Evolutionary conservation across 2,329 filamentous ascomycete genomes (phyloP), one percentile per base, ranked within the genome.

Genomic region (Aspergillus candidus): DNA sequence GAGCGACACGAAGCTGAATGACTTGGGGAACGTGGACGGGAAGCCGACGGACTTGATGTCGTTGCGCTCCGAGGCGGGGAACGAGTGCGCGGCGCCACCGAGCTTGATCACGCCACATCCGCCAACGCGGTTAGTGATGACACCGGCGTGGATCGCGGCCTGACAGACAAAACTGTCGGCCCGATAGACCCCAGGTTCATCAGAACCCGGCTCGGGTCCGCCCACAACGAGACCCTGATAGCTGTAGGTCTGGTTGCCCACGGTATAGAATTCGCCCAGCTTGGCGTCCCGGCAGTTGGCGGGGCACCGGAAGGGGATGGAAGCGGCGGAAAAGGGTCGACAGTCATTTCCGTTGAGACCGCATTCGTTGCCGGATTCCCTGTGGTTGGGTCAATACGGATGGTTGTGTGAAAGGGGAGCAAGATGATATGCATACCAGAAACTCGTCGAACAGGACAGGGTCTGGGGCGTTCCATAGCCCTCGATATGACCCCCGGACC

Each of bases 141-240:
- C 75, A 14, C 88, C 89, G 1, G 88, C 82, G 60, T 95, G 89
- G 39, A 94, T 86, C 30, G 88, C 89, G 11, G 89, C 77, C 46
- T 82, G 83, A 60, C 89, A 95, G 43, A 95, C 83, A 67, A 87
- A 94, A 11, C 88, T 94, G 66, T 95, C 89, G 8, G 86, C 88
- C 13, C 93, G 84, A 63, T 97, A 97, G 15, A 86, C 72, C 0
- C 83, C 76, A 1, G 55, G 54, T 5, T 66, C 61, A 2, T 66
- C 58, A 4, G 65, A 63, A 11, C 59, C 59, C 0, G 60, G 57
- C 13, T 62, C 53, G 2, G 71, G 65, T 2, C 76, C 76, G 30
- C 77, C 77, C 18, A 80, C 65, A 1, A 80, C 72, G 13, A 78
- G 62, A 2, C 69, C 59, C 45, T 69, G 67, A 51, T 79, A 79